Base-by-base conservation (phyloP, 2,329 filamentous ascomycete genomes). In the Aureobasidium namibiae region DNA sequence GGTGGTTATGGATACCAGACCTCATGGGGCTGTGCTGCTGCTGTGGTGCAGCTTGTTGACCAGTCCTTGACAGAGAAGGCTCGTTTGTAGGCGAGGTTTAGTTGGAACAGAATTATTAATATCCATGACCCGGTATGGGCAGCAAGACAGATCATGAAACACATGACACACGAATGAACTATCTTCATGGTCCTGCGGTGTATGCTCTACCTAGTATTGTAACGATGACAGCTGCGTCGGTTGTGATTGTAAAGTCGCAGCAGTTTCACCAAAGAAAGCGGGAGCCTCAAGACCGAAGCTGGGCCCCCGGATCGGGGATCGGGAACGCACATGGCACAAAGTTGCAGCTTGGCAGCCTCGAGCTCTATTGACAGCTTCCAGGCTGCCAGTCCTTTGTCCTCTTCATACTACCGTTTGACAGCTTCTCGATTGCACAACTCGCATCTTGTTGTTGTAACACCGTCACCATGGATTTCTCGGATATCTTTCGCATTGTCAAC, bases 401-500 rank as follows among this genome's bases (percentile, higher is more conserved):
- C n/a, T 10, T 29, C 6, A 7, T 31, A 56, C 41, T 10, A n/a
- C 26, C 26, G 13, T 24, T 21, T 14, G 1, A 21, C 23, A 8
- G 31, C 36, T 18, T 24, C 11, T 24, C 38, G 21, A 36, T 13
- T 26, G 52, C 7, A 16, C n/a, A 31, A 33, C 38, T 23, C 42
- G 24, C 11, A 33, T 23, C 14, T 9, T 18, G n/a, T 14, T n/a
- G n/a, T n/a, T n/a, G n/a, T n/a, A 45, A 14, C 33, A 48, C 18
- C 54, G 33, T 16, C 70, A 79, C 72, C 66, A 95, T 96, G 90
- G 91, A 96, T 76, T 89, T 91, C 79, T 92, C 90, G 64, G 90
- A 95, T 76, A 86, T 86, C 73, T 95, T 95, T 79, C 94, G 94
- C 71, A 85, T 97, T 71, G 89, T 95, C 74, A 99, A 99, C 82